Conservation (phyloP, 139 green algal genomes). For the Coccomyxa sp. region DNA sequence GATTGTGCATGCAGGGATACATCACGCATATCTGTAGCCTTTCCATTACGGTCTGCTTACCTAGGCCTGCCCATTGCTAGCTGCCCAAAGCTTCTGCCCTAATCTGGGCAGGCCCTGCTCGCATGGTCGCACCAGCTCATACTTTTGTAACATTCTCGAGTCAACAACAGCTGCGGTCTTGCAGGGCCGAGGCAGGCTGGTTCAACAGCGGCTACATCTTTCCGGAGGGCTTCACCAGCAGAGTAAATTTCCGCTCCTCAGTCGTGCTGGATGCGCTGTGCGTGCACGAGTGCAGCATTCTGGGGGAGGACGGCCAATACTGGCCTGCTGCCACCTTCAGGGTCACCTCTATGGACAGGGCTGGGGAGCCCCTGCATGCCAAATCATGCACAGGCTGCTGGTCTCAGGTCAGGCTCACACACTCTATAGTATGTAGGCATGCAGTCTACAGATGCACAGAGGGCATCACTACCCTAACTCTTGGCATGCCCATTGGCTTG, state of each 20-base stretch:
- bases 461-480: background rate
- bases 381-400: constrained; percentile 89
- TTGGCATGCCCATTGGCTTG: background rate
- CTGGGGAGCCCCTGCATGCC: constrained; percentile 75
- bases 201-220: constrained; percentile 94
- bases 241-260: constrained; percentile 65
- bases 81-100: background rate
- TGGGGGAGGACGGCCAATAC: constrained; percentile 60
- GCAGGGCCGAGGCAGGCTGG: constrained; percentile 60
- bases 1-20: background rate
- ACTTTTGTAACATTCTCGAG: background rate
- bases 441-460: background rate
- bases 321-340: constrained; percentile 79
- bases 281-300: constrained; percentile 80
- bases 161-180: background rate
- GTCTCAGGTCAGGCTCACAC: constrained; percentile 48
- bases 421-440: background rate
- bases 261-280: constrained; percentile 56
- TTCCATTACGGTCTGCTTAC: background rate
- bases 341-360: constrained; percentile 65
- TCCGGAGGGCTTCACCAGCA: constrained; percentile 74
- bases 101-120: background rate
- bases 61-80: too few relatives aligned
- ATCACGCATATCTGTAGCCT: background rate
- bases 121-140: background rate